These are phyloP conservation scores for Pichia sp. DNA, from an alignment of 1,139 yeast species.

Conservation along the genomic window DNA sequence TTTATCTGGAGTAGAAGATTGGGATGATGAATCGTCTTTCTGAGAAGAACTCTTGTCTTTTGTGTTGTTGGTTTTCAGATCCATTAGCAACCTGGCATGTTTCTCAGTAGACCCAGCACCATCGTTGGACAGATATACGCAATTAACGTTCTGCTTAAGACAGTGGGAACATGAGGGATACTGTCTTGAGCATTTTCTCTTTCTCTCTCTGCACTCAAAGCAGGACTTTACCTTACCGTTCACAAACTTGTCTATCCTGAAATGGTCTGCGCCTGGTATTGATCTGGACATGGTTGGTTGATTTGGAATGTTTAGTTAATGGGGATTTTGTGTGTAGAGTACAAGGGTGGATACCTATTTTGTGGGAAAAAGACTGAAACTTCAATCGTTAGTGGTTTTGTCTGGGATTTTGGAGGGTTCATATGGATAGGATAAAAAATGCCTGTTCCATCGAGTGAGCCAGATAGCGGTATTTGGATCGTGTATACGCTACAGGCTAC, in stretches of 20 bases:
- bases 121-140: constrained; percentile 11
- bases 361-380: too few species aligned
- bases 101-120: constrained; percentile 7
- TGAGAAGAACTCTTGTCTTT: neutral
- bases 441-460: too few species aligned
- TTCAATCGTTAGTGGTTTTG: too few species aligned
- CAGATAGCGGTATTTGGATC: too few species aligned
- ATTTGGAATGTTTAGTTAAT: too few species aligned
- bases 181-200: constrained; percentile 21
- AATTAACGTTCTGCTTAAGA: constrained; percentile 11
- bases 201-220: constrained; percentile 20
- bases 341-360: too few species aligned
- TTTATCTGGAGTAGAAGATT: neutral
- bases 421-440: too few species aligned
- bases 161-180: constrained; percentile 23
- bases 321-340: too few species aligned
- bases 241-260: constrained; percentile 14
- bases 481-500: too few species aligned
- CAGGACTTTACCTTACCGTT: constrained; percentile 21
- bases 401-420: too few species aligned
- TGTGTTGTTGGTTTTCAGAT: constrained; percentile 2
- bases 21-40: neutral
- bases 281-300: too few species aligned
- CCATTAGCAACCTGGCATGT: constrained; percentile 14
- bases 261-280: constrained; percentile 17